These are phyloP conservation scores for Rhizophora mangle DNA, from an alignment of 345 rosid genomes.

Conservation along the genomic window DNA sequence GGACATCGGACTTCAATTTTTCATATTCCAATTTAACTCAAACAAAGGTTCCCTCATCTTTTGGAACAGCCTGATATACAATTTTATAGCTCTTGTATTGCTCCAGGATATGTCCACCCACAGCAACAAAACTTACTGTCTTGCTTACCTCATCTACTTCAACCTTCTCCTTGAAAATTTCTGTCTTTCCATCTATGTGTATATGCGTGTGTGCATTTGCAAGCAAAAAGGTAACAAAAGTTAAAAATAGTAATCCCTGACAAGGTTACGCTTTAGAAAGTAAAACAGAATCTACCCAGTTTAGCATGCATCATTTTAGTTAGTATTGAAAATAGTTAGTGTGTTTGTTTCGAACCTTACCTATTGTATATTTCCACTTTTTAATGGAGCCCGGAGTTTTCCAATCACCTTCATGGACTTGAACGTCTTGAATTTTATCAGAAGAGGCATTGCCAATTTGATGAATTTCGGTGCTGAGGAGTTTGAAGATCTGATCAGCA, in stretches of 20 bases:
- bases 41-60: not conserved
- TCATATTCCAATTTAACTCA: not conserved
- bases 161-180: slow-evolving; percentile 27
- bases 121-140: slow-evolving; percentile 1
- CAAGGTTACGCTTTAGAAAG: not conserved
- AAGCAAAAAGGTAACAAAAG: too few relatives aligned
- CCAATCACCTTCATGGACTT: slow-evolving; percentile 38
- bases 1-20: not conserved
- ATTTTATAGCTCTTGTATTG: slow-evolving; percentile 25
- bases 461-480: slow-evolving; percentile 13
- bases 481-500: not conserved
- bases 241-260: too few relatives aligned
- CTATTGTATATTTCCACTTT: slow-evolving; percentile 29
- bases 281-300: not conserved
- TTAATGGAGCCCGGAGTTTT: slow-evolving; percentile 24
- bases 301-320: not conserved
- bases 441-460: slow-evolving; percentile 22
- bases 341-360: slow-evolving; percentile 7
- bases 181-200: slow-evolving; percentile 23
- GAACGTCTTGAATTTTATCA: slow-evolving; percentile 13
- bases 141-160: slow-evolving; percentile 30
- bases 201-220: not conserved
- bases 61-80: not conserved
- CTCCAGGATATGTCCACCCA: slow-evolving; percentile 31
- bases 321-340: not conserved